These are phyloP conservation scores for Anisodus acutangulus DNA, from an alignment of 257 asterid genomes.

Conservation along the genomic window DNA sequence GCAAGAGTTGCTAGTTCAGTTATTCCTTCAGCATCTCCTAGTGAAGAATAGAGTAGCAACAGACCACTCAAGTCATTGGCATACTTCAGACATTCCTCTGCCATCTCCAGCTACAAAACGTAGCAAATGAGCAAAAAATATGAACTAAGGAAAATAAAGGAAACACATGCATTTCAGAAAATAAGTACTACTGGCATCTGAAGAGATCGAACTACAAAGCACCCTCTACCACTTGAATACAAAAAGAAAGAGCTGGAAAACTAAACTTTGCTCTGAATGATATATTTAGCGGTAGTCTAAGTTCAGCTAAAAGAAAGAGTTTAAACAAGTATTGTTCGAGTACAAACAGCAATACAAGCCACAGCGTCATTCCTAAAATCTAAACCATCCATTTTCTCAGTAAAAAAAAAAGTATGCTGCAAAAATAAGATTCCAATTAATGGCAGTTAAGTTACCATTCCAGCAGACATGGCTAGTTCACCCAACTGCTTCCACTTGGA, in stretches of 20 bases:
- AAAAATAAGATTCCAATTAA: neutral
- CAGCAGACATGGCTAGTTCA: conserved; percentile 91
- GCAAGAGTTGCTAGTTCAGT: conserved; percentile 73
- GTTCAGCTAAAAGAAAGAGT: conserved; percentile 14
- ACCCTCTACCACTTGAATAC: neutral
- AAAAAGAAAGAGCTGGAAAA: neutral
- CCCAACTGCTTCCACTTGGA: conserved; percentile 98
- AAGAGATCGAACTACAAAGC: neutral
- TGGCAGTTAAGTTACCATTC: conserved; percentile 62
- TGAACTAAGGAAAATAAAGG: conserved; percentile 21
- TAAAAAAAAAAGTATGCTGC: neutral
- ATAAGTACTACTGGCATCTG: conserved; percentile 22
- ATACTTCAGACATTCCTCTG: conserved; percentile 87
- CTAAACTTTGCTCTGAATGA: neutral
- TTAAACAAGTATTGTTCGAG: neutral
- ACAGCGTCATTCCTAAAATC: neutral
- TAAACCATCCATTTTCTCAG: conserved; percentile 6
- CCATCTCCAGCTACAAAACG: conserved; percentile 80
- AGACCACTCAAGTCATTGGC: conserved; percentile 97
- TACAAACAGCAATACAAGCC: neutral
- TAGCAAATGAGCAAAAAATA: conserved; percentile 12
- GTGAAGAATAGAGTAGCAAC: conserved; percentile 82
- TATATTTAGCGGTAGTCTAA: neutral
- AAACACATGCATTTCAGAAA: conserved; percentile 11
- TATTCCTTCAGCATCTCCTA: conserved; percentile 87